phyloP scores from a whole-genome alignment of 176 grass and related monocot genomes.

The Musa schizocarpa region DNA sequence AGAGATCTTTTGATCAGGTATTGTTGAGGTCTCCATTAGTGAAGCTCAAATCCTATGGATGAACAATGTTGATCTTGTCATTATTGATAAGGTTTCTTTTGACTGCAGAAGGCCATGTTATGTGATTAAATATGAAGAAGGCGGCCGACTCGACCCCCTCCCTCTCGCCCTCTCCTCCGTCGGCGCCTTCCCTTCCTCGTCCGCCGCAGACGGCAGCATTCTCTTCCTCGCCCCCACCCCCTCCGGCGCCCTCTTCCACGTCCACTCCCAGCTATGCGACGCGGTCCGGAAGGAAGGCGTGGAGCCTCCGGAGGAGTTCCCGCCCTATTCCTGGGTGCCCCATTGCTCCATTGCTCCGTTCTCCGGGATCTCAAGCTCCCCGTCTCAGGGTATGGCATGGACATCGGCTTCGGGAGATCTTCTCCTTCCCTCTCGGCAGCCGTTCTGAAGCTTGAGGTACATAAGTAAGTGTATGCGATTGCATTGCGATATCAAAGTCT shows the following conservation, averaged over 20 bases:
- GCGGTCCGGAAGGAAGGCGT: slow-evolving; percentile 76
- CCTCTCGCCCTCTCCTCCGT: slow-evolving; percentile 53
- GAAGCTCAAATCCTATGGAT: too few relatives aligned
- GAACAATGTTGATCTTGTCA: too few relatives aligned
- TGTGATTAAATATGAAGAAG: too few relatives aligned
- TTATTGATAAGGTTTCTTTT: too few relatives aligned
- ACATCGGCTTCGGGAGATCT: slow-evolving; percentile 88
- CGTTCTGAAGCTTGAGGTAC: slow-evolving; percentile 35
- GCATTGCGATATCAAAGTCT: neutral
- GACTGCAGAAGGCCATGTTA: too few relatives aligned
- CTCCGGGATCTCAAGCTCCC: slow-evolving; percentile 93
- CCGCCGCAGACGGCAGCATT: slow-evolving; percentile 15
- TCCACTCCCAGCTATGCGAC: slow-evolving; percentile 92
- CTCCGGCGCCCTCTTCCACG: slow-evolving; percentile 47
- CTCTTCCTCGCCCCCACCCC: slow-evolving; percentile 86
- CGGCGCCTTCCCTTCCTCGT: slow-evolving; percentile 27
- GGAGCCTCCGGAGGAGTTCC: slow-evolving; percentile 63
- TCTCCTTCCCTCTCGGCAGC: slow-evolving; percentile 72
- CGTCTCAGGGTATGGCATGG: slow-evolving; percentile 87
- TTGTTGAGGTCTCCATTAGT: too few relatives aligned
- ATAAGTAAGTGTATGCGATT: neutral
- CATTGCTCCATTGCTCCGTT: slow-evolving; percentile 62
- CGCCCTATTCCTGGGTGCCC: slow-evolving; percentile 68
- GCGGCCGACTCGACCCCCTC: slow-evolving; percentile 56
- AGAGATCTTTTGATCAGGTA: too few relatives aligned